Percentiles rank a stretch among this genome's conserved stretches.
Evolutionary conservation across 352 stramenopile species (phyloP).

Genomic region (Globisporangium ultimum): DNA sequence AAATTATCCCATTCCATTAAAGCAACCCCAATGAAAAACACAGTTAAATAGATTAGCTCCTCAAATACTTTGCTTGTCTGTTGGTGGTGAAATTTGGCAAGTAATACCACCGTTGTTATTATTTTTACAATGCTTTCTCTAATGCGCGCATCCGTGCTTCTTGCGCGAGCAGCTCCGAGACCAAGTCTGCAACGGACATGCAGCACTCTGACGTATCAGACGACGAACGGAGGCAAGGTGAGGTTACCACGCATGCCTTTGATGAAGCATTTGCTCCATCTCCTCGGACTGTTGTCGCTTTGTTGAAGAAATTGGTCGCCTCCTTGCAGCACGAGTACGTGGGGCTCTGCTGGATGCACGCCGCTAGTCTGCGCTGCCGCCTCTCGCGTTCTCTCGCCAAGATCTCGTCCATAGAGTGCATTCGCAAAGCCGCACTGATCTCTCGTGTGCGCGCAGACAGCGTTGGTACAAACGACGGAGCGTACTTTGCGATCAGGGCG

Average conservation of each 20-base stretch:
- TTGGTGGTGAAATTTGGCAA: too few species aligned
- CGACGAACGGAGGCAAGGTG: too few species aligned
- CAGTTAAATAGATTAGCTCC: slow-evolving; percentile 26
- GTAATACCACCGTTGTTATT: too few species aligned
- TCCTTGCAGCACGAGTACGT: too few species aligned
- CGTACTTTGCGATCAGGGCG: slow-evolving; percentile 11
- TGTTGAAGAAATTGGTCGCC: too few species aligned
- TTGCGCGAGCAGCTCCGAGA: neutral
- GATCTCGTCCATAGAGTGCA: slow-evolving; percentile 10
- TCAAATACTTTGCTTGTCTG: too few species aligned
- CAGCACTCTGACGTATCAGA: too few species aligned
- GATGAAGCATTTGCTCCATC: neutral
- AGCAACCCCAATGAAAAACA: slow-evolving; percentile 30
- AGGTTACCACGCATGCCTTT: neutral
- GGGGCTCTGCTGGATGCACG: neutral
- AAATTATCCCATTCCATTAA: slow-evolving; percentile 19
- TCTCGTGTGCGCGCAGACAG: slow-evolving; percentile 24
- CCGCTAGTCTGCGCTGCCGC: slow-evolving; percentile 6
- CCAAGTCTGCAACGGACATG: neutral
- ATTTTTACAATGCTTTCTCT: neutral
- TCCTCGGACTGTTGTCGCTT: neutral
- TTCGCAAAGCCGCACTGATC: slow-evolving; percentile 20
- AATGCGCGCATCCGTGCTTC: neutral
- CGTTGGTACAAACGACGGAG: slow-evolving; percentile 21
- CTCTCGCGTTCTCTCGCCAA: slow-evolving; percentile 10